A percentile compares a stretch with the other conserved stretches of the same genome.
phyloP scores from a whole-genome alignment of 345 rosid genomes.

The Psidium friedrichsthalianum region DNA sequence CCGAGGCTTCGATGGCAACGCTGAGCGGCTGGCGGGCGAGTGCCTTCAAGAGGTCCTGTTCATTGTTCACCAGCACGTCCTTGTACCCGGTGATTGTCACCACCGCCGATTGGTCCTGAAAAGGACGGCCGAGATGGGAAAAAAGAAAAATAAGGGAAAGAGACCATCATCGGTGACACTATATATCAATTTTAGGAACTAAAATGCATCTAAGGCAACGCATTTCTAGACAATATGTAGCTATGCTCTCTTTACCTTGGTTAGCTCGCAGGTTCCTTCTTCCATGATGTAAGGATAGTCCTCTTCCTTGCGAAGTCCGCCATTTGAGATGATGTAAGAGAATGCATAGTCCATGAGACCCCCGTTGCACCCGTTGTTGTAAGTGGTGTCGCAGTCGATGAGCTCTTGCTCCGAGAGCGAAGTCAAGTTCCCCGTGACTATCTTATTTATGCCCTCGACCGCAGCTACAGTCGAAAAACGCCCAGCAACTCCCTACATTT shows the following conservation, averaged over 20 bases:
- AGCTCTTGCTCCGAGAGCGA: conserved; percentile 53
- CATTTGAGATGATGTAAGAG: conserved; percentile 25
- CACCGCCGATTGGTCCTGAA: conserved; percentile 23
- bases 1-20: conserved; percentile 51
- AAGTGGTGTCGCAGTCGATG: conserved; percentile 35
- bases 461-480: conserved; percentile 59
- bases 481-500: conserved; percentile 50
- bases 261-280: conserved; percentile 41
- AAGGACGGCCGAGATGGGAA: background rate
- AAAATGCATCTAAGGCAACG: background rate
- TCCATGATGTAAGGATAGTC: conserved; percentile 64
- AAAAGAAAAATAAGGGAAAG: background rate
- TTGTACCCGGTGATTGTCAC: conserved; percentile 43
- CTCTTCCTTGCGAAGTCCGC: conserved; percentile 52
- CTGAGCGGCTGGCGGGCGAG: conserved; percentile 48
- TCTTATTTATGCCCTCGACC: conserved; percentile 57
- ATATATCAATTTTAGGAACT: background rate
- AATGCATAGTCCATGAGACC: conserved; percentile 60
- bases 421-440: conserved; percentile 43
- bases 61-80: conserved; percentile 38
- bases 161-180: background rate
- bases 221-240: background rate
- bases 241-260: conserved; percentile 16
- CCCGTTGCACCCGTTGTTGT: conserved; percentile 49
- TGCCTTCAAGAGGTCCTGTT: conserved; percentile 38